Percentiles rank a stretch among this genome's conserved stretches.
Conservation (phyloP, 2,329 filamentous ascomycete species). For the Colletotrichum sp. region DNA sequence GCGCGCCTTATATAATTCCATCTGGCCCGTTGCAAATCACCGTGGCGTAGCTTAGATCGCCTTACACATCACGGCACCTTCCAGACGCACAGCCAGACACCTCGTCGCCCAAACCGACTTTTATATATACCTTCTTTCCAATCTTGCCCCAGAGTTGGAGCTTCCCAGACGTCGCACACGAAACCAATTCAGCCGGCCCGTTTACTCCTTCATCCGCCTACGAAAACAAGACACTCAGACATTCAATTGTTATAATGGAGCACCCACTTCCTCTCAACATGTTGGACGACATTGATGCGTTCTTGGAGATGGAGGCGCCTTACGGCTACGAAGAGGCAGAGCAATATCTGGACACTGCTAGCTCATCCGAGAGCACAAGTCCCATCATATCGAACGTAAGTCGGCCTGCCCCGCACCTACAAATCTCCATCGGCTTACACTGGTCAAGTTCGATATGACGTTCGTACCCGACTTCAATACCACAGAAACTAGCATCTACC, state of each 20-base stretch:
- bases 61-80: slow-evolving; percentile 20
- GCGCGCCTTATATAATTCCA: slow-evolving; percentile 20
- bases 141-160: not conserved
- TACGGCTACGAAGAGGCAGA: slow-evolving; percentile 22
- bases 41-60: slow-evolving; percentile 4
- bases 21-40: slow-evolving; percentile 12
- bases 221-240: not conserved
- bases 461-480: slow-evolving; percentile 29
- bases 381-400: slow-evolving; percentile 24
- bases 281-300: slow-evolving; percentile 22
- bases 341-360: slow-evolving; percentile 18
- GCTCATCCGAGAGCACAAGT: slow-evolving; percentile 24
- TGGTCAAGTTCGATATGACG: slow-evolving; percentile 22
- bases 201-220: not conserved
- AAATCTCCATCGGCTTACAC: not conserved
- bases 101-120: not conserved
- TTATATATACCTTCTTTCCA: not conserved
- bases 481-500: slow-evolving; percentile 31
- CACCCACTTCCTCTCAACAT: slow-evolving; percentile 19
- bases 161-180: not conserved
- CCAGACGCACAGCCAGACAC: not conserved
- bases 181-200: not conserved
- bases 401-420: not conserved
- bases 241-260: slow-evolving; percentile 6
- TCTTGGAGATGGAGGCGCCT: slow-evolving; percentile 22